These are phyloP conservation scores for Hyaloperonospora arabidopsidis DNA, from an alignment of 352 stramenopile species.

Conservation along the genomic window DNA sequence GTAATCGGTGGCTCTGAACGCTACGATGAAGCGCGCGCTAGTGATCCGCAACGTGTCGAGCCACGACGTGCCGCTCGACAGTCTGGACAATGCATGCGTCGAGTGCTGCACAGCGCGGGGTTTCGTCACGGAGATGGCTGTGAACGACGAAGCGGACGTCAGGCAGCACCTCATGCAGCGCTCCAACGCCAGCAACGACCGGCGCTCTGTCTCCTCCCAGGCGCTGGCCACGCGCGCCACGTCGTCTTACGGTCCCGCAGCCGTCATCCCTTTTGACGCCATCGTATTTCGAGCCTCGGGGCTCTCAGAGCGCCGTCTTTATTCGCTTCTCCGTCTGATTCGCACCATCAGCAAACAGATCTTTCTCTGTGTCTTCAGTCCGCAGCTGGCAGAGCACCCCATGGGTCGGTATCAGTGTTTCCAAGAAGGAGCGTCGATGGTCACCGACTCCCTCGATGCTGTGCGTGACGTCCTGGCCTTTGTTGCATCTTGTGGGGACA, in stretches of 20 bases:
- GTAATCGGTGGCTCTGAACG: neutral
- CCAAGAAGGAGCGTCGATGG: constrained; percentile 71
- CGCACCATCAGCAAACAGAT: constrained; percentile 74
- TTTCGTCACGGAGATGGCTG: constrained; percentile 66
- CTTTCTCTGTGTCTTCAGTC: constrained; percentile 80
- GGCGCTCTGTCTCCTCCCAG: constrained; percentile 18
- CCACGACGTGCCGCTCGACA: constrained; percentile 65
- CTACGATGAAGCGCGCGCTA: constrained; percentile 62
- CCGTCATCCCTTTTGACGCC: constrained; percentile 48
- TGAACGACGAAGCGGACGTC: constrained; percentile 50
- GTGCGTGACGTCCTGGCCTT: constrained; percentile 60
- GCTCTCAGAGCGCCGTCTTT: constrained; percentile 41
- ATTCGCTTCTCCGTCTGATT: constrained; percentile 48
- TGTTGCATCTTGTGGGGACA: constrained; percentile 39
- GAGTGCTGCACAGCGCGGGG: constrained; percentile 57
- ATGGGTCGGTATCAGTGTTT: constrained; percentile 72
- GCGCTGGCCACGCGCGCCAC: constrained; percentile 7
- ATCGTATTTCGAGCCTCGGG: constrained; percentile 60
- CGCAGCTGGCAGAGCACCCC: constrained; percentile 61
- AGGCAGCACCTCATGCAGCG: constrained; percentile 49
- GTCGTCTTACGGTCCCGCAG: constrained; percentile 2
- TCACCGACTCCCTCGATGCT: constrained; percentile 62
- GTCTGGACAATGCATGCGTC: constrained; percentile 68
- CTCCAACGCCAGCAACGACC: constrained; percentile 13
- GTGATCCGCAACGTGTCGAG: constrained; percentile 72